These are phyloP conservation scores for Globisporangium spinosum DNA, from an alignment of 352 stramenopile species.

Conservation along the genomic window DNA sequence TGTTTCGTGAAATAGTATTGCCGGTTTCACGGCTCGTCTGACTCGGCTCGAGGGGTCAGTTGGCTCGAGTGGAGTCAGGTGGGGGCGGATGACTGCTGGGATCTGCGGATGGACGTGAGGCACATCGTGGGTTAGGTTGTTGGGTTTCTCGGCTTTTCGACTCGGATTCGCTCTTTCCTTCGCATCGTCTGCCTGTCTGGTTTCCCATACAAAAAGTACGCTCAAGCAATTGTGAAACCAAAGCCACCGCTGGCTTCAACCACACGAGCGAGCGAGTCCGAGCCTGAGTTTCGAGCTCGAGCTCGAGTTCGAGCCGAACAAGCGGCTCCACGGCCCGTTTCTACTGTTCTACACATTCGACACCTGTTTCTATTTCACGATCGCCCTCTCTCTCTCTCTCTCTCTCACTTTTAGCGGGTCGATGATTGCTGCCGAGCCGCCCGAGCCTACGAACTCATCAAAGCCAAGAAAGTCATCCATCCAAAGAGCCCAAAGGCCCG, in stretches of 20 bases:
- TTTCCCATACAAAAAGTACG: background rate
- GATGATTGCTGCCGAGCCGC: background rate
- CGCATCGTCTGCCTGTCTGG: background rate
- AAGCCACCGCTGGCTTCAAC: background rate
- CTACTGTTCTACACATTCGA: background rate
- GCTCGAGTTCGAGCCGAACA: background rate
- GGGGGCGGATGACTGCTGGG: background rate
- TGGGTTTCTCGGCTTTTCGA: background rate
- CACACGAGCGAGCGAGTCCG: background rate
- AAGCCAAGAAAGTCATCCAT: background rate
- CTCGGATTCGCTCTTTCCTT: background rate
- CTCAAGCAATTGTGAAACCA: background rate
- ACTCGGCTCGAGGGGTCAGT: background rate
- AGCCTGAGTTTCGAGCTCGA: background rate
- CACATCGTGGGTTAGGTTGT: background rate
- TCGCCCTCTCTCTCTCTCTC: background rate
- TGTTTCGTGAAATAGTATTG: background rate
- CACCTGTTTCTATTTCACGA: background rate
- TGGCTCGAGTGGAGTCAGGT: background rate
- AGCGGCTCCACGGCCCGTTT: background rate
- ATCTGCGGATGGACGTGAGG: background rate
- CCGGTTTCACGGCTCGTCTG: background rate
- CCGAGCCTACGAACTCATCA: background rate
- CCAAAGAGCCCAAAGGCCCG: background rate
- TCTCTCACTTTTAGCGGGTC: background rate